Base-by-base conservation (phyloP, 2,329 filamentous ascomycete species). In the Intubia oerlemansii region DNA sequence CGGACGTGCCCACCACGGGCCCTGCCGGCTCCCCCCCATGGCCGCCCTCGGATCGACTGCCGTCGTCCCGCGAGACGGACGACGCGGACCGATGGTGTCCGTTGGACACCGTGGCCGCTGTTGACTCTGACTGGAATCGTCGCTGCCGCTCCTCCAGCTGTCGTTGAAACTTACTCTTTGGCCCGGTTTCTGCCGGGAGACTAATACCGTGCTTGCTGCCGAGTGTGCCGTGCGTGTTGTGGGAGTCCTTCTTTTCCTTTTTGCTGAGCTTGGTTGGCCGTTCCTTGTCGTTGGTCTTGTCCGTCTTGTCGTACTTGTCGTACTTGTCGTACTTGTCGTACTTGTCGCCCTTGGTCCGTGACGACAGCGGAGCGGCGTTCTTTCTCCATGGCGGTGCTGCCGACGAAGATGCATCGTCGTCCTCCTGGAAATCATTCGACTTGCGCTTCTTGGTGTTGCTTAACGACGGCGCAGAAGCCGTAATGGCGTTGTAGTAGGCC, bases 91-190 rank as follows among this genome's bases (percentile, higher is more conserved):
- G 14, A 7, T 29, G 23, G 15, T 18, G 14, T 12, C n/a, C 22
- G 5, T 24, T 11, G 2, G n/a, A n/a, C 19, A 18, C 9, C 12
- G 24, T 18, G 10, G 18, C 41, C 62, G 64, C 44, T 68, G 72
- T n/a, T n/a, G n/a, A n/a, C n/a, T n/a, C n/a, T n/a, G 36, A 65
- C 64, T 85, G 74, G 52, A 91, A 91, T 41, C 88, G 80, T 44
- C 79, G 79, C 50, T 75, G 78, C 40, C 88, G 77, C 56, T 82
- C 84, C 52, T 93, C 84, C 55, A 80, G 63, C 49, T 72, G 69
- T 56, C 75, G 76, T 54, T 78, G 70, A 50, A 75, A 88, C 79
- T 91, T 91, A 88, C 80, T 90, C 38, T 54, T 50, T 33, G 52
- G 49, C 37, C 30, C 27, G 10, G 16, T 24, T 7, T 20, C 27